These are phyloP conservation scores for Avena insularis DNA, from an alignment of 176 grass and related monocot genomes.

Conservation along the genomic window DNA sequence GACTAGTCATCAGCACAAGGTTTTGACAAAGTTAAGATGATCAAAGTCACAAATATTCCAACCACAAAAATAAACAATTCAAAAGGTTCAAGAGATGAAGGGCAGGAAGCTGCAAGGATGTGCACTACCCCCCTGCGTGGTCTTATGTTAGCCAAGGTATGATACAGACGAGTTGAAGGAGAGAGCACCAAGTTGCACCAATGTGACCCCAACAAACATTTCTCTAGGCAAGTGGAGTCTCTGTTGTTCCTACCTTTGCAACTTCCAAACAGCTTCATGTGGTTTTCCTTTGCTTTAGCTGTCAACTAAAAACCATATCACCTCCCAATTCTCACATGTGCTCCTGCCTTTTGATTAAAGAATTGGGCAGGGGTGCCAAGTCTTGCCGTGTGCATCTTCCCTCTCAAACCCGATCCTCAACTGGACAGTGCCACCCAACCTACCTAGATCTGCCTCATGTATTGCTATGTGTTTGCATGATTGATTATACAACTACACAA, in stretches of 20 bases:
- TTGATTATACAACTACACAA: neutral
- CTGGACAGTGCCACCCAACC: constrained; percentile 42
- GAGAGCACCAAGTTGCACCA: constrained; percentile 31
- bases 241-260: neutral
- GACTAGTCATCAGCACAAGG: neutral
- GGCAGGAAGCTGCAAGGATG: constrained; percentile 11
- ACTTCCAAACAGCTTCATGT: constrained; percentile 51
- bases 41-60: constrained; percentile 25
- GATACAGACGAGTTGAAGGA: constrained; percentile 27
- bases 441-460: constrained; percentile 35
- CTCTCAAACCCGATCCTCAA: constrained; percentile 29
- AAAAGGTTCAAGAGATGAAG: neutral
- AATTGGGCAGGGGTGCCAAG: constrained; percentile 41
- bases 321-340: constrained; percentile 54
- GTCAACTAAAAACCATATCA: constrained; percentile 36
- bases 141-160: constrained; percentile 13
- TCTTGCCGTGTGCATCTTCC: constrained; percentile 41
- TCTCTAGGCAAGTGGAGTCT: neutral
- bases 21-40: constrained; percentile 24
- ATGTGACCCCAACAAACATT: neutral
- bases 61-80: neutral
- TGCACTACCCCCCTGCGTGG: neutral
- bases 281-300: constrained; percentile 46
- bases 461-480: constrained; percentile 20
- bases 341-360: constrained; percentile 60